phyloP scores from a whole-genome alignment of 225 moss, liverwort and hornwort genomes.

The Bryoerythrophyllum caledonicum region DNA sequence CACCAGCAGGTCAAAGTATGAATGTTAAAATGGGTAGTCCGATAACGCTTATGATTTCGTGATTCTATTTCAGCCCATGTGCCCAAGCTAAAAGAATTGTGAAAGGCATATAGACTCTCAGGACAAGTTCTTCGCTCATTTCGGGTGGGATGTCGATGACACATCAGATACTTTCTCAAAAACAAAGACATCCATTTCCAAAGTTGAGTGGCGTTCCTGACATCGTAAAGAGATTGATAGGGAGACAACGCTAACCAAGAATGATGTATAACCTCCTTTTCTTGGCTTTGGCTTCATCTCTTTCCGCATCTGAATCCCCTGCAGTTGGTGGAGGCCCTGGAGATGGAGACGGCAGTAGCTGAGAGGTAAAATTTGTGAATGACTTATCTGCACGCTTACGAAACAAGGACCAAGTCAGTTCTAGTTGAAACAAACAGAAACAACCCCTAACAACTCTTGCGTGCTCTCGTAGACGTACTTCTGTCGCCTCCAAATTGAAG shows the following conservation, averaged over 20 bases:
- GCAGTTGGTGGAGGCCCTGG: too few species aligned
- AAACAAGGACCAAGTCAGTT: not conserved
- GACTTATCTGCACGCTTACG: not conserved
- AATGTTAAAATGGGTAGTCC: not conserved
- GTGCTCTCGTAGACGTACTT: too few species aligned
- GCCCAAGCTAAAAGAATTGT: too few species aligned
- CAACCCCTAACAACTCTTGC: not conserved
- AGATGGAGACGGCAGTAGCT: not conserved
- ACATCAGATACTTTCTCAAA: too few species aligned
- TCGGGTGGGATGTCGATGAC: too few species aligned
- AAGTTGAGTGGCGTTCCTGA: not conserved
- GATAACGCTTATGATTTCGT: too few species aligned
- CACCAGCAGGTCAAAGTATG: not conserved
- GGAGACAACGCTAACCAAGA: conserved; percentile 4
- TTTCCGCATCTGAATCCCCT: too few species aligned
- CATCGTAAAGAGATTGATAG: not conserved
- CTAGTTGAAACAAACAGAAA: not conserved
- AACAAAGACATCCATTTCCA: too few species aligned
- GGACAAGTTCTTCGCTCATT: too few species aligned
- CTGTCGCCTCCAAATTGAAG: too few species aligned
- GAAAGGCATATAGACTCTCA: too few species aligned
- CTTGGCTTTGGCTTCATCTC: not conserved
- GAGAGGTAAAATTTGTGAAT: not conserved
- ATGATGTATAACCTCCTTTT: not conserved
- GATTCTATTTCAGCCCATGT: too few species aligned